Percentiles rank a stretch among this genome's conserved stretches.
Evolutionary conservation across 768 basidiomycete genomes (phyloP).

Genomic region (Kwoniella bestiolae): DNA sequence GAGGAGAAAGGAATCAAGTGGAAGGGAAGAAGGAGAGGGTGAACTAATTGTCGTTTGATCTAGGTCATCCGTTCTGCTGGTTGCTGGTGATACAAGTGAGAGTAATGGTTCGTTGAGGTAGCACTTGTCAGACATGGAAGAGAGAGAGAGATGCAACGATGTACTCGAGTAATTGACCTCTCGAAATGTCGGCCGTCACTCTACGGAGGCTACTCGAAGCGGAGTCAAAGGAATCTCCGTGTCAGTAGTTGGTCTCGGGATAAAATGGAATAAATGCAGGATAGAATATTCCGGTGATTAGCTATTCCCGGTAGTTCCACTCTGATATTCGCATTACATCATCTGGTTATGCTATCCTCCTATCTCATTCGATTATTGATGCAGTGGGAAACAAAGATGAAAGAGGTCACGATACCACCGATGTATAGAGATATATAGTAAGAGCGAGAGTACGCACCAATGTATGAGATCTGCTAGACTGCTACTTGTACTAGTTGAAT

Average conservation of each 20-base stretch:
- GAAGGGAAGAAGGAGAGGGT: background rate
- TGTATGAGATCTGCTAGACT: background rate
- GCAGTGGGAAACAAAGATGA: no score
- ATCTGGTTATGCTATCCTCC: background rate
- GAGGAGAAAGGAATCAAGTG: background rate
- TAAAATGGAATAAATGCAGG: conserved; percentile 5
- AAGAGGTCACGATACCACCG: no score
- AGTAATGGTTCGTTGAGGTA: background rate
- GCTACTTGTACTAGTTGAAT: background rate
- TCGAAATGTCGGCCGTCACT: background rate
- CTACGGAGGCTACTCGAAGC: no score
- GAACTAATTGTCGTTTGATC: background rate
- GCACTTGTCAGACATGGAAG: background rate
- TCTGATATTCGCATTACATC: background rate
- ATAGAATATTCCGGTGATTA: background rate
- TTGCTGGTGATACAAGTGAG: no score
- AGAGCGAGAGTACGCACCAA: no score
- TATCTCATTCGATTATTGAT: no score
- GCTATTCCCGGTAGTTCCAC: background rate
- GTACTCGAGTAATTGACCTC: background rate
- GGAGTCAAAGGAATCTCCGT: background rate
- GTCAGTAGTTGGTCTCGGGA: background rate
- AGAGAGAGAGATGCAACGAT: background rate
- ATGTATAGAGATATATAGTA: no score
- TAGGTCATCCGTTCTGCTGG: no score